Conservation (phyloP, 139 green algal genomes). For the Eudorina sp. region DNA sequence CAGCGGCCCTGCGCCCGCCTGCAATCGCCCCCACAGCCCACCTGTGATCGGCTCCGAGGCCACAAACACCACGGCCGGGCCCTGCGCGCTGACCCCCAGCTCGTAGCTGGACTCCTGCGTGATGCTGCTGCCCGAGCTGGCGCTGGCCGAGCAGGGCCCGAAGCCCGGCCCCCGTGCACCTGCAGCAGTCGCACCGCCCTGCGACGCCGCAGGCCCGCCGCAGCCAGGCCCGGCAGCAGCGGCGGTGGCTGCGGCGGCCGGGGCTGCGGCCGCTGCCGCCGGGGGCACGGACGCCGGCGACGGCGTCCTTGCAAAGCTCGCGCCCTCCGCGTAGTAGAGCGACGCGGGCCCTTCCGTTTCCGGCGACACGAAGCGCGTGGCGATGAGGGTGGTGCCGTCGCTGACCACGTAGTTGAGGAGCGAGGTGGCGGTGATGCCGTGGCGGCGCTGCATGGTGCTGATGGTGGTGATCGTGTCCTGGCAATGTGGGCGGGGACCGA, state of each 20-base stretch:
- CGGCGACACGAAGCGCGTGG: slow-evolving; percentile 87
- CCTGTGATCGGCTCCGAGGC: slow-evolving; percentile 95
- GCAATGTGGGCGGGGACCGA: too few relatives aligned
- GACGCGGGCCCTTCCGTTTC: slow-evolving; percentile 74
- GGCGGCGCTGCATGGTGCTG: slow-evolving; percentile 61
- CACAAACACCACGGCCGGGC: slow-evolving; percentile 85
- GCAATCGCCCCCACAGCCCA: too few relatives aligned
- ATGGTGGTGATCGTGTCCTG: slow-evolving; percentile 75
- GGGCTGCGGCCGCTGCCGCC: background rate
- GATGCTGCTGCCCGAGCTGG: slow-evolving; percentile 50
- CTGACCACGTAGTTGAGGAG: slow-evolving; percentile 96
- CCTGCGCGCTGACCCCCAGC: slow-evolving; percentile 79
- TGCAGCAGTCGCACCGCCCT: background rate
- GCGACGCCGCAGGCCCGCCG: too few relatives aligned
- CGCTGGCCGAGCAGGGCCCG: background rate
- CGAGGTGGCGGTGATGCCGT: slow-evolving; percentile 71
- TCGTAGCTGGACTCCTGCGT: slow-evolving; percentile 77
- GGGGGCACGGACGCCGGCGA: too few relatives aligned
- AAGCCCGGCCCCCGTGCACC: background rate
- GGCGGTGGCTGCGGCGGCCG: background rate
- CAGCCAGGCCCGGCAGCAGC: background rate
- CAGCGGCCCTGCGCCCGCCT: too few relatives aligned
- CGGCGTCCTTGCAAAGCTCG: slow-evolving; percentile 3
- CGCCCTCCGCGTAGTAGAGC: slow-evolving; percentile 94
- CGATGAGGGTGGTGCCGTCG: slow-evolving; percentile 88